Percentiles rank a stretch among this genome's conserved stretches.
These are phyloP conservation scores for Eimeria acervulina DNA, from an alignment of 169 alveolate species.

Conservation along the genomic window DNA sequence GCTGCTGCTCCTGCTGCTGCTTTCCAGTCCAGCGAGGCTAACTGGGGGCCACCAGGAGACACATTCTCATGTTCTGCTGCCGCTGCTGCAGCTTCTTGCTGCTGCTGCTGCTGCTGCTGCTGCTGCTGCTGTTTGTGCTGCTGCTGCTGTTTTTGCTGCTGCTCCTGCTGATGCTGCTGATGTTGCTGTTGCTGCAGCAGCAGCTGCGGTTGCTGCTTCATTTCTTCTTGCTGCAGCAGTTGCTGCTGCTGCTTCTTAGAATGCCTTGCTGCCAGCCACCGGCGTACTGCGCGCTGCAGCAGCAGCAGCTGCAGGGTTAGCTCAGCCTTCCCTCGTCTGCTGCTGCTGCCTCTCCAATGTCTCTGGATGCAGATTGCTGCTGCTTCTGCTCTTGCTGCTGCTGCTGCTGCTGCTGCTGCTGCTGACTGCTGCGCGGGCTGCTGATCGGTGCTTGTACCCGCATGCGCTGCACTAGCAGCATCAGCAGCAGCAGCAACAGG, in stretches of 20 bases:
- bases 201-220: too few species aligned
- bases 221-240: too few species aligned
- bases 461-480: too few species aligned
- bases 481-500: neutral
- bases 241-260: neutral
- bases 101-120: slow-evolving; percentile 23
- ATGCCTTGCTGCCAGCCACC: neutral
- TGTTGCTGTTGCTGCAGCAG: neutral
- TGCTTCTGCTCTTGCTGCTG: too few species aligned
- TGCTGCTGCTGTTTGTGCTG: neutral
- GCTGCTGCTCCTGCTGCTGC: slow-evolving; percentile 22
- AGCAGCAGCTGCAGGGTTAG: neutral
- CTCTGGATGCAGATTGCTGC: too few species aligned
- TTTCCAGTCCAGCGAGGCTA: neutral
- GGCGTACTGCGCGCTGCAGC: slow-evolving; percentile 23
- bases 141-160: neutral
- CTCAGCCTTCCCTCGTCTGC: slow-evolving; percentile 21
- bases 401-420: slow-evolving; percentile 57
- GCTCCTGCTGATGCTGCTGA: neutral
- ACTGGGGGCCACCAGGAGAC: neutral
- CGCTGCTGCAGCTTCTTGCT: neutral
- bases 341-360: slow-evolving; percentile 64
- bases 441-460: too few species aligned
- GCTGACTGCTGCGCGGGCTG: neutral
- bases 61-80: neutral